These are phyloP conservation scores for Umbelopsis isabellina DNA, from an alignment of 192 early-diverging fungal species.

Conservation along the genomic window DNA sequence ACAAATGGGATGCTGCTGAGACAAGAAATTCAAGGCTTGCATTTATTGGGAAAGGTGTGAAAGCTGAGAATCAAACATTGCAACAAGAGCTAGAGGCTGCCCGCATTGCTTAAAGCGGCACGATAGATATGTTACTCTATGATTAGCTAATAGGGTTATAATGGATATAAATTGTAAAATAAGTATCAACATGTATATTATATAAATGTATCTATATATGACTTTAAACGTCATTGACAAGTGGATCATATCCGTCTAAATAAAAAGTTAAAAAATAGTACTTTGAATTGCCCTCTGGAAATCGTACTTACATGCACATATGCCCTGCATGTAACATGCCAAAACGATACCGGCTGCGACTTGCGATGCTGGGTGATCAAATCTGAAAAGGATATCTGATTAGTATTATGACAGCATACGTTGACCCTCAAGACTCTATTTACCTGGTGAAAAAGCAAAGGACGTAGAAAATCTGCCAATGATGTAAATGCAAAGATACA, in stretches of 20 bases:
- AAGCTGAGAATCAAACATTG: background rate
- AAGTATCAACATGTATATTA: background rate
- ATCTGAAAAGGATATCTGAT: conserved; percentile 41
- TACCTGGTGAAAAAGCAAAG: conserved; percentile 75
- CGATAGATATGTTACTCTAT: too few relatives aligned
- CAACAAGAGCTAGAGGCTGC: conserved; percentile 4
- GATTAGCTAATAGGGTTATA: too few relatives aligned
- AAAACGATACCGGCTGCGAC: conserved; percentile 71
- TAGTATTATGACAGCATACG: background rate
- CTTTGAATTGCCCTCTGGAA: background rate
- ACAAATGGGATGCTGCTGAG: conserved; percentile 14
- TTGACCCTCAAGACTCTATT: background rate
- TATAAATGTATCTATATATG: background rate
- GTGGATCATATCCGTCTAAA: conserved; percentile 10
- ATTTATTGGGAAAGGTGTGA: conserved; percentile 19
- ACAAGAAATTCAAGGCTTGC: conserved; percentile 15
- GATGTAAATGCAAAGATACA: conserved; percentile 69
- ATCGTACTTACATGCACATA: conserved; percentile 39
- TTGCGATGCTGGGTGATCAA: conserved; percentile 68
- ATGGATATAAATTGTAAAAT: background rate
- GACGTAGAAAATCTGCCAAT: conserved; percentile 85
- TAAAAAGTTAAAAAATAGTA: background rate
- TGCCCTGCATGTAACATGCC: conserved; percentile 76
- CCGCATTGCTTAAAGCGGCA: background rate
- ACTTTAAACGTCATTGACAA: conserved; percentile 5